phyloP scores from a whole-genome alignment of 441 rosid species.

The Viola pubescens region DNA sequence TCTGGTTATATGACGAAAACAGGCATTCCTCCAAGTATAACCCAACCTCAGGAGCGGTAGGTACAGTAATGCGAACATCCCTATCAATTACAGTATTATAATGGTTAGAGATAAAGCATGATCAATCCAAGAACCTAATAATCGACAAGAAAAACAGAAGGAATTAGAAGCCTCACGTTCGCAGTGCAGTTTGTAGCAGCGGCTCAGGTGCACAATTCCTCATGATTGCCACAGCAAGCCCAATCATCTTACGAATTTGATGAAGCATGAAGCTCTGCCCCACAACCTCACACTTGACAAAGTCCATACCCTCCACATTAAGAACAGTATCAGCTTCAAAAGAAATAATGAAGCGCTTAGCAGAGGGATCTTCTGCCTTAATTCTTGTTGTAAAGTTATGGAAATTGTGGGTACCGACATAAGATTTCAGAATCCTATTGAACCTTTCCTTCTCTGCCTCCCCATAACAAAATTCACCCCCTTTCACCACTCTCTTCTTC shows the following conservation, averaged over 20 bases:
- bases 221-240: slow-evolving; percentile 80
- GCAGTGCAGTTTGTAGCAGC: slow-evolving; percentile 56
- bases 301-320: slow-evolving; percentile 61
- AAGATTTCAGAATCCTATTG: slow-evolving; percentile 58
- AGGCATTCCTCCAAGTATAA: slow-evolving; percentile 88
- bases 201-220: slow-evolving; percentile 75
- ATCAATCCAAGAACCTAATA: not conserved
- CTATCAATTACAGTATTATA: slow-evolving; percentile 21
- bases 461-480: slow-evolving; percentile 43
- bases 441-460: slow-evolving; percentile 70
- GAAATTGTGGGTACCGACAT: slow-evolving; percentile 85
- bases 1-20: slow-evolving; percentile 70
- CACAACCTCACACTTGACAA: slow-evolving; percentile 88
- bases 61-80: slow-evolving; percentile 62
- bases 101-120: not conserved
- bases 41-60: slow-evolving; percentile 95
- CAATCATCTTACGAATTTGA: slow-evolving; percentile 89
- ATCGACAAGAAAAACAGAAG: not conserved
- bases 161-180: slow-evolving; percentile 37
- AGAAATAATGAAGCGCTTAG: slow-evolving; percentile 60
- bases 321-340: slow-evolving; percentile 49
- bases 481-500: slow-evolving; percentile 17
- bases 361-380: slow-evolving; percentile 83
- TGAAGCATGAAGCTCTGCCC: slow-evolving; percentile 99
- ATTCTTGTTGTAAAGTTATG: slow-evolving; percentile 91